These are phyloP conservation scores for Sclerotinia glacialis DNA, from an alignment of 2,329 filamentous ascomycete genomes.

Conservation along the genomic window DNA sequence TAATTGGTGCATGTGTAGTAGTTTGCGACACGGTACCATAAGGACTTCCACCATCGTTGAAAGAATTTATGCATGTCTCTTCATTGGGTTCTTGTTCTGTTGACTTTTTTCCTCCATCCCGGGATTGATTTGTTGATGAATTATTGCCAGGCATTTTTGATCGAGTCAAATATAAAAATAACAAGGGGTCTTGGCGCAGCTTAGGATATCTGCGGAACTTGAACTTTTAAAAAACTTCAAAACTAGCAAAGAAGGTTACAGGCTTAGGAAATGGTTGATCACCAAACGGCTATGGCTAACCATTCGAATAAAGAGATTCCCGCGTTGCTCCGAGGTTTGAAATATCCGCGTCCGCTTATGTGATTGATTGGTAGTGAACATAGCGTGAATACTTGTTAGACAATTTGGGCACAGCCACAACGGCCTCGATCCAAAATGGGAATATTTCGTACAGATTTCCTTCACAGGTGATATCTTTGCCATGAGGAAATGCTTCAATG, in stretches of 20 bases:
- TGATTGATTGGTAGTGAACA: neutral
- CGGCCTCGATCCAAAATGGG: neutral
- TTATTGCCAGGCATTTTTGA: neutral
- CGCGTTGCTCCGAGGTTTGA: neutral
- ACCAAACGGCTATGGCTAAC: neutral
- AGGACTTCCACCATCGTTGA: conserved; percentile 3
- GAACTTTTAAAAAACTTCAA: neutral
- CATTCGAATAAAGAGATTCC: neutral
- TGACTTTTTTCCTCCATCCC: neutral
- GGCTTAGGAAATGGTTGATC: neutral
- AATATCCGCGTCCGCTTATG: neutral
- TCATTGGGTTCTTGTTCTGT: neutral
- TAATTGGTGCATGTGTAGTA: neutral
- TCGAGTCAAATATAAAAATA: neutral
- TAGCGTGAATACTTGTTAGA: neutral
- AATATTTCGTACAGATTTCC: neutral
- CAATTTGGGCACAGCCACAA: conserved; percentile 6
- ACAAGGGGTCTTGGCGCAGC: neutral
- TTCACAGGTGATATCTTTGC: no score
- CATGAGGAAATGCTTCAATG: no score
- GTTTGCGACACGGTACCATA: conserved; percentile 10
- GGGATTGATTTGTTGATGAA: neutral
- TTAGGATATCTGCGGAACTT: neutral
- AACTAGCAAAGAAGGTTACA: neutral
- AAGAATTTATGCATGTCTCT: neutral